Evolutionary conservation across 2,329 filamentous ascomycete genomes (phyloP), one percentile per base, ranked within the genome.

Genomic region (Hypoxylon sp.): DNA sequence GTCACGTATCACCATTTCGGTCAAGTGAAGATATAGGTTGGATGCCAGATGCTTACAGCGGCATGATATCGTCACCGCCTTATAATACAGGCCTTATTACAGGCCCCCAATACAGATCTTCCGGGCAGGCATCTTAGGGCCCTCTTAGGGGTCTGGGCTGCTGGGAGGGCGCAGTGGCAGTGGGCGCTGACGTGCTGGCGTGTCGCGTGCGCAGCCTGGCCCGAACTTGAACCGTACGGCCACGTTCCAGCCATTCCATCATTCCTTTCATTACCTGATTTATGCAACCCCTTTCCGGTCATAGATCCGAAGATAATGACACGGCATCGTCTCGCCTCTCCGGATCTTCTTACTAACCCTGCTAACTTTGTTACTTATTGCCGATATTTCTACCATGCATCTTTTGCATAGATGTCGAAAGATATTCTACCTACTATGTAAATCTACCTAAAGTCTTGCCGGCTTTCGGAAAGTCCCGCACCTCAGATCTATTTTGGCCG

Each of bases 241-340:
- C n/a, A n/a, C n/a, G n/a, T n/a, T n/a, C 15, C 18, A 31, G 29
- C 29, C 29, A 6, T 40, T 43, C 42, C 27, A 41, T 38, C n/a
- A 47, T 45, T 49, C 31, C 52, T 35, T 17, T 17, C n/a, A 35
- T 35, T 35, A 35, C n/a, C 20, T 29, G 29, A 48, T 15, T 38
- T 33, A 52, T 38, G 48, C 18, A 48, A 27, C 57, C 52, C 17
- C 7, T 51, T 37, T 60, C 47, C 2, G 51, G 51, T 48, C 35
- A 52, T 37, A 52, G 18, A 31, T 29, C 57, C 57, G 57, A 51
- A 31, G 10, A 31, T 10, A 15, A 40, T 40, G 17, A 11, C 41
- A 50, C 47, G 33, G 21, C 47, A 21, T 24, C 29, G 47, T 13
- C 38, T 46, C 20, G 21, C n/a, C 6, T 23, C 27, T 41, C 18